Evolutionary conservation across 2,329 filamentous ascomycete genomes (phyloP).

Genomic region (Bipolaris cookei): DNA sequence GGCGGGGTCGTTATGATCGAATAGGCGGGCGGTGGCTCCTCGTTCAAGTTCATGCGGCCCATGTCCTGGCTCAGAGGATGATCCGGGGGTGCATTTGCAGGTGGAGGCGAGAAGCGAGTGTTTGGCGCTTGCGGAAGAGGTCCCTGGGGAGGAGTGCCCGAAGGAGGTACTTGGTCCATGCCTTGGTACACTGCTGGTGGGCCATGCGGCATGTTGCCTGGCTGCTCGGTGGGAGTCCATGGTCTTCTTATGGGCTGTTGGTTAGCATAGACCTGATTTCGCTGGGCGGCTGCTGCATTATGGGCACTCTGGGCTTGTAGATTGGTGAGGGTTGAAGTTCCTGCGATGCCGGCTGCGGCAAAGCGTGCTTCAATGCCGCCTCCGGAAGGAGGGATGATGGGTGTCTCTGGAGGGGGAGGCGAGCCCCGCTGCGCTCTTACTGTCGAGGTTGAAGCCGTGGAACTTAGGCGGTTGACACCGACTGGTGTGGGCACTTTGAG

Average conservation of each 20-base stretch:
- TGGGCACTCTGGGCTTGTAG: slow-evolving; percentile 76
- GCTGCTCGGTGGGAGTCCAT: slow-evolving; percentile 94
- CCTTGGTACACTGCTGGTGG: slow-evolving; percentile 93
- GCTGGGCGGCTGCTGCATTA: slow-evolving; percentile 81
- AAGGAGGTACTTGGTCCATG: slow-evolving; percentile 66
- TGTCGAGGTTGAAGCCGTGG: slow-evolving; percentile 91
- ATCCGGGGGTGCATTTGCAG: slow-evolving; percentile 52
- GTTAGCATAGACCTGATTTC: slow-evolving; percentile 74
- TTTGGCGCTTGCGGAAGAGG: slow-evolving; percentile 39
- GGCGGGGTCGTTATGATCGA: slow-evolving; percentile 67
- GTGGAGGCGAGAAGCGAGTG: slow-evolving; percentile 36
- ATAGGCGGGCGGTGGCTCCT: slow-evolving; percentile 94
- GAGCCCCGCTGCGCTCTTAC: slow-evolving; percentile 91
- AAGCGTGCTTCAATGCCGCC: slow-evolving; percentile 91
- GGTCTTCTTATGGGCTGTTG: slow-evolving; percentile 64
- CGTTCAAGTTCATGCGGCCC: slow-evolving; percentile 77
- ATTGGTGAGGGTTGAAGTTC: slow-evolving; percentile 79
- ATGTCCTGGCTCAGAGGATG: slow-evolving; percentile 83
- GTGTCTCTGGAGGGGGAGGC: slow-evolving; percentile 92
- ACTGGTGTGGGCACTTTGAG: slow-evolving; percentile 60
- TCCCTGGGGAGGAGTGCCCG: slow-evolving; percentile 50
- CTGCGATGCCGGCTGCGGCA: slow-evolving; percentile 88
- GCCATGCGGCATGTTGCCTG: slow-evolving; percentile 84
- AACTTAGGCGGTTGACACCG: slow-evolving; percentile 69
- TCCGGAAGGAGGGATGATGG: slow-evolving; percentile 75